Evolutionary conservation across 306 rosid genomes (phyloP).

Genomic region (Alnus glutinosa): DNA sequence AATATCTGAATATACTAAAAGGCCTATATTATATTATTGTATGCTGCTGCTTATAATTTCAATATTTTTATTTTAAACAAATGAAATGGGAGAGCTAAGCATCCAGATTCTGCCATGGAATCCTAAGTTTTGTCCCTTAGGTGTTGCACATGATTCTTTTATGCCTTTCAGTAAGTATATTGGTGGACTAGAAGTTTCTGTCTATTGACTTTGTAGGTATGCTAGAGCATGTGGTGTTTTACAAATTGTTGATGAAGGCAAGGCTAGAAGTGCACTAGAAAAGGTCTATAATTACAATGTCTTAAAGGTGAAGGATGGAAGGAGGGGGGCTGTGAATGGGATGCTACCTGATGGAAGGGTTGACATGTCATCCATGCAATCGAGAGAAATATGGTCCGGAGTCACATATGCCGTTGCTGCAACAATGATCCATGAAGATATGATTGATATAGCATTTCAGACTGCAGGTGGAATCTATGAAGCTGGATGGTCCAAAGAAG

Average conservation of each 20-base stretch:
- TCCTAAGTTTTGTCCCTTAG: neutral
- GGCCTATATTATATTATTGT: neutral
- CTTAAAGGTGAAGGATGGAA: constrained; percentile 71
- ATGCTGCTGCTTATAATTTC: neutral
- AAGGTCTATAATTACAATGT: constrained; percentile 71
- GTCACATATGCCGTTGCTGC: constrained; percentile 95
- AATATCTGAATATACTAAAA: neutral
- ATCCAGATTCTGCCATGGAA: neutral
- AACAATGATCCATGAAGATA: constrained; percentile 85
- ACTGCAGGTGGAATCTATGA: constrained; percentile 76
- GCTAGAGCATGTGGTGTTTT: constrained; percentile 85
- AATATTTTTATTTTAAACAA: neutral
- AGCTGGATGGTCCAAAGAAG: constrained; percentile 83
- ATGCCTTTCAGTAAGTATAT: constrained; percentile 9
- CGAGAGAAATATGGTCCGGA: constrained; percentile 97
- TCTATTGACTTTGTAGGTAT: constrained; percentile 53
- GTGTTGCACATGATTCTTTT: constrained; percentile 17
- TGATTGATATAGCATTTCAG: constrained; percentile 77
- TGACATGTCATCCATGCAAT: constrained; percentile 78
- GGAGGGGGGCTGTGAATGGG: constrained; percentile 87
- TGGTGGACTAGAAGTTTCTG: constrained; percentile 19
- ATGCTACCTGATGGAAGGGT: constrained; percentile 90
- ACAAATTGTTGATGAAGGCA: constrained; percentile 72
- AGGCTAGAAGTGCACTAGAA: constrained; percentile 68
- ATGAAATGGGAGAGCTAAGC: neutral